A percentile compares a stretch with the other conserved stretches of the same genome.
These are phyloP conservation scores for Phytopythium boreale DNA, from an alignment of 352 stramenopile species.

Conservation along the genomic window DNA sequence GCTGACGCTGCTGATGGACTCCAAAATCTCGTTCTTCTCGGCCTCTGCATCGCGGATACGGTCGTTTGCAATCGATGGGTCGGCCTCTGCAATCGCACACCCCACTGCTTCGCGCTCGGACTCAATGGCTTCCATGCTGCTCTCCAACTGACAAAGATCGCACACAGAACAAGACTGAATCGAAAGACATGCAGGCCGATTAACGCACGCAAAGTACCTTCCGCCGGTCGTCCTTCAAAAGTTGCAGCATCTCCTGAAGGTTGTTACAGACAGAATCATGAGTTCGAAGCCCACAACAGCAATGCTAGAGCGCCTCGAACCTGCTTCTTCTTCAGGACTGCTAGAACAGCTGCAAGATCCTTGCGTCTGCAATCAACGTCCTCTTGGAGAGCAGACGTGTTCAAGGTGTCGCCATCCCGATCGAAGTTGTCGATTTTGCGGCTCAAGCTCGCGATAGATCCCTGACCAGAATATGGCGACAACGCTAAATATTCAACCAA, in stretches of 20 bases:
- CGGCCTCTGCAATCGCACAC: neutral
- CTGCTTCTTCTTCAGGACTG: constrained; percentile 2
- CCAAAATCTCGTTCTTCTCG: constrained; percentile 3
- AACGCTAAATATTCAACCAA: neutral
- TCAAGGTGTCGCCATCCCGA: neutral
- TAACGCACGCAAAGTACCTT: neutral
- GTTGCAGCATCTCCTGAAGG: neutral
- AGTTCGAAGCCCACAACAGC: neutral
- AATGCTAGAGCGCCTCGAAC: neutral
- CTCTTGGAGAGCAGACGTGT: constrained; percentile 1
- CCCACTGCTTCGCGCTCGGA: neutral
- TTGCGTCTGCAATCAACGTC: neutral
- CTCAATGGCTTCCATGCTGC: neutral
- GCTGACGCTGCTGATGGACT: constrained; percentile 4
- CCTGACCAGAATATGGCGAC: neutral
- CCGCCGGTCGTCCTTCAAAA: neutral
- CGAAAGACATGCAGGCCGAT: too few relatives aligned
- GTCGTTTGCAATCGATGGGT: neutral
- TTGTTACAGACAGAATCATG: too few relatives aligned
- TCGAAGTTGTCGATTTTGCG: constrained; percentile 5
- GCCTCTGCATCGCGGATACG: neutral
- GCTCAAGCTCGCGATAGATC: neutral
- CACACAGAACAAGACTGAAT: neutral
- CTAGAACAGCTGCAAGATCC: neutral
- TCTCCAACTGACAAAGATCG: neutral